Percentiles rank a stretch among this genome's conserved stretches.
These are phyloP conservation scores for Coemansia sp. DNA, from an alignment of 192 early-diverging fungal genomes.

Conservation along the genomic window DNA sequence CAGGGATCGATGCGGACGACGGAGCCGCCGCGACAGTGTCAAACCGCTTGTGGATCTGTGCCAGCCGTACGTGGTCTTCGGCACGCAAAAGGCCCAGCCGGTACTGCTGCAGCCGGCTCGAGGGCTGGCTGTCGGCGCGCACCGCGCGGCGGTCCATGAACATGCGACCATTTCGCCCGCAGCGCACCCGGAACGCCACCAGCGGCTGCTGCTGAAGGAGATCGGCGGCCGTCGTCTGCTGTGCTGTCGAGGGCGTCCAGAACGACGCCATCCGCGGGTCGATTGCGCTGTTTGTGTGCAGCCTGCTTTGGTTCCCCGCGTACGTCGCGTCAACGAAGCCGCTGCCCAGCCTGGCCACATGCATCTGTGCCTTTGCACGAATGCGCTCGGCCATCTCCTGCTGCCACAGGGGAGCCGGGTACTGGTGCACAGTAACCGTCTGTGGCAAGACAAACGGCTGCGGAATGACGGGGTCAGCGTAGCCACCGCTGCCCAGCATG, in stretches of 20 bases:
- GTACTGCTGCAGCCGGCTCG: slow-evolving; percentile 21
- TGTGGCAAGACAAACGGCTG: slow-evolving; percentile 41
- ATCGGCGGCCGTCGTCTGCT: not conserved
- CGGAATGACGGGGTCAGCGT: slow-evolving; percentile 21
- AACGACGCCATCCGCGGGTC: slow-evolving; percentile 17
- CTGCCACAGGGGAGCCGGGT: slow-evolving; percentile 24
- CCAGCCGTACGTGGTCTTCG: slow-evolving; percentile 36
- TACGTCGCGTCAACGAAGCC: slow-evolving; percentile 49
- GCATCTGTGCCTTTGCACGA: slow-evolving; percentile 5
- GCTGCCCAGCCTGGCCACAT: slow-evolving; percentile 13
- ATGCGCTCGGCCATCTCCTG: slow-evolving; percentile 30
- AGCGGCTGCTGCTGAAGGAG: not conserved
- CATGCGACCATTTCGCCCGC: slow-evolving; percentile 36
- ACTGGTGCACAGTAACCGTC: slow-evolving; percentile 36
- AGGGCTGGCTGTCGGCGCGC: not conserved
- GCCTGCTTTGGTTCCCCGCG: not conserved
- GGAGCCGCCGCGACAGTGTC: not conserved
- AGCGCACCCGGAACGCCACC: slow-evolving; percentile 44
- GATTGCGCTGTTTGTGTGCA: slow-evolving; percentile 17
- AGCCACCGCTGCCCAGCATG: not conserved
- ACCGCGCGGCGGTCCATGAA: slow-evolving; percentile 43
- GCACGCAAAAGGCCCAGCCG: slow-evolving; percentile 33
- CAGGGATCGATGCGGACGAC: slow-evolving; percentile 14
- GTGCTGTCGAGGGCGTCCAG: slow-evolving; percentile 22
- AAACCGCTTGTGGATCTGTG: slow-evolving; percentile 1